Base-by-base conservation (phyloP, 768 basidiomycete species). In the Suillus luteus region DNA sequence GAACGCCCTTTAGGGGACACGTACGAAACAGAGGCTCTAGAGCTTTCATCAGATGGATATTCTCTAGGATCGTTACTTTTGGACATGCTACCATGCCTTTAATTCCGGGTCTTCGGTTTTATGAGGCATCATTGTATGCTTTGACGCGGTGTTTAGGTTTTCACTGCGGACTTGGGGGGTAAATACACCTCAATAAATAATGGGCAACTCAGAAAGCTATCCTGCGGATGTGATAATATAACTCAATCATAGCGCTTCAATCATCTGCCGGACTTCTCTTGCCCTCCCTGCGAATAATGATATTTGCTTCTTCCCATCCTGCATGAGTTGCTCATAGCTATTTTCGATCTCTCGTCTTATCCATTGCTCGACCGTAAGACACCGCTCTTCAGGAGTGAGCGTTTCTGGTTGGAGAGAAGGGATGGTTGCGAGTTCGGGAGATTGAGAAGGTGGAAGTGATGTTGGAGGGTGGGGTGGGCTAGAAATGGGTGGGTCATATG, bases 351-450 rank as follows among this genome's bases (percentile, higher is more conserved):
- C 92, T 67, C 86, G 84, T 61, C 88, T 81, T 63, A 94, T 87
- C 85, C 91, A 91, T 70, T 95, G 86, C 70, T 95, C 93, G 55
- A 95, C 82, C 0, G 92, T 90, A 90, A 95, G 89, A 22, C 81
- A 76, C 64, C 88, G 79, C 72, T 95, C 90, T 22, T 84, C 85
- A 40, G 52, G 73, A 61, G 65, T 74, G 55, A 62, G 75, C 65
- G 19, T 35, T 52, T 69, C 66, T 67, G 71, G 52, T 11, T 1
- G n/a, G 70, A n/a, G 38, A 43, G 38, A 37, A 65, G 22, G 62
- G 69, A 35, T 48, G 49, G 43, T 5, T 12, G 35, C 62, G 64
- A 40, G 63, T 38, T 15, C 65, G 59, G 5, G 65, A 68, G 37
- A 71, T 27, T 43, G 67, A 62, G 31, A 73, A 38, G 31, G 67